Percentiles rank a stretch among this genome's conserved stretches.
These are phyloP conservation scores for Trichophyton benhamiae DNA, from an alignment of 2,329 filamentous ascomycete species.

Conservation along the genomic window DNA sequence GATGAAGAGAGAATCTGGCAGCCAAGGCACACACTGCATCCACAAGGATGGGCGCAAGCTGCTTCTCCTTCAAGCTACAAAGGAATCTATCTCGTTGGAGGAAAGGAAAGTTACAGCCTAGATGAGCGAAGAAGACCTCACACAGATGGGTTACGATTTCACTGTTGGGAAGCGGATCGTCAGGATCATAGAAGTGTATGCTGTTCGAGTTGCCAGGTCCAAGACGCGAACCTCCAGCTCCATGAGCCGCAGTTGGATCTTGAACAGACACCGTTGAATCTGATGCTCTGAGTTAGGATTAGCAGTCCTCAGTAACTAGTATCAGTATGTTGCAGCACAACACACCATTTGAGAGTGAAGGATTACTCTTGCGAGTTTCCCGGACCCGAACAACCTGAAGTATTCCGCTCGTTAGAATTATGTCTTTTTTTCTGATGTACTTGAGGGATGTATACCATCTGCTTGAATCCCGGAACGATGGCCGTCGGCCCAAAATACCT, in stretches of 20 bases:
- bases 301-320: not conserved
- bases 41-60: constrained; percentile 70
- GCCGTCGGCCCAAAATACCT: constrained; percentile 83
- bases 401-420: not conserved
- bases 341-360: constrained; percentile 29
- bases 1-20: constrained; percentile 60
- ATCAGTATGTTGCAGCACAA: not conserved
- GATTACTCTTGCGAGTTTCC: constrained; percentile 36
- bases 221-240: constrained; percentile 12
- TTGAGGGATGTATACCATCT: constrained; percentile 51
- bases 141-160: constrained; percentile 64
- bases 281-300: constrained; percentile 9
- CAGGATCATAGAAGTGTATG: constrained; percentile 64
- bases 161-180: constrained; percentile 57
- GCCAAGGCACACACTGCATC: constrained; percentile 75
- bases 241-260: constrained; percentile 22
- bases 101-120: constrained; percentile 81
- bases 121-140: constrained; percentile 66
- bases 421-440: constrained; percentile 1
- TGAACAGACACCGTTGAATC: constrained; percentile 27
- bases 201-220: constrained; percentile 25
- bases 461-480: constrained; percentile 83
- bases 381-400: constrained; percentile 41
- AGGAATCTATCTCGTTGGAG: constrained; percentile 60
- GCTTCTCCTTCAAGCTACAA: constrained; percentile 65